Evolutionary conservation across 441 rosid species (phyloP), one percentile per base, ranked within the genome.

Genomic region (Euphorbia celastroides): DNA sequence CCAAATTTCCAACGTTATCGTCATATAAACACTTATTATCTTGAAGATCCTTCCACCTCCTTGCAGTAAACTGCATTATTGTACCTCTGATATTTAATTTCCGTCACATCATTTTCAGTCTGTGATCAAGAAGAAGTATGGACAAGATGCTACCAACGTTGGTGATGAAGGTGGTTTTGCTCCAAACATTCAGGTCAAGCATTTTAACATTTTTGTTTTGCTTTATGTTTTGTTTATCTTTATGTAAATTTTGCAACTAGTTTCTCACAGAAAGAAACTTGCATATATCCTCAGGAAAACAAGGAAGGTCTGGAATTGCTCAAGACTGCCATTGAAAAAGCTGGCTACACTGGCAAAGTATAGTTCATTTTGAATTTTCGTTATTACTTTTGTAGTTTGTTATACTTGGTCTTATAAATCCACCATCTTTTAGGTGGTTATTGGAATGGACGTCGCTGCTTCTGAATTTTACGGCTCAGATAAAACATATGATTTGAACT

Each of bases 91-190:
- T 20, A 3, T 5, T 30, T 31, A 20, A 25, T 7, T 27, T 38
- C 4, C 7, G 19, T n/a, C 22, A 5, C 41, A 5, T 46, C n/a
- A 6, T 27, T 70, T 44, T 11, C 78, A 90, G 97, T 76, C 96
- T 66, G 93, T 93, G 72, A 88, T 93, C 26, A 93, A 93, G 75
- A 93, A 93, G 90, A 93, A 90, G 80, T 93, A 93, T 2, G 97
- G 98, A 13, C 97, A 93, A 74, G 98, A 93, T 76, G 97, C 98
- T 46, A 90, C 96, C 26, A 93, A 93, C 68, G 98, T 93, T 5
- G 98, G 98, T 75, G 98, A 93, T 75, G 98, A 93, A 77, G 98
- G 97, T 77, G 98, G 98, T 58, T 93, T 93, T 30, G 98, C 98
- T 56, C 98, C 98, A 51, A 93, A 90, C 70, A 93, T 93, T 77